Percentiles rank a stretch among this genome's conserved stretches.
phyloP scores from a whole-genome alignment of 2,329 filamentous ascomycete genomes.

The Colletotrichum sidae region DNA sequence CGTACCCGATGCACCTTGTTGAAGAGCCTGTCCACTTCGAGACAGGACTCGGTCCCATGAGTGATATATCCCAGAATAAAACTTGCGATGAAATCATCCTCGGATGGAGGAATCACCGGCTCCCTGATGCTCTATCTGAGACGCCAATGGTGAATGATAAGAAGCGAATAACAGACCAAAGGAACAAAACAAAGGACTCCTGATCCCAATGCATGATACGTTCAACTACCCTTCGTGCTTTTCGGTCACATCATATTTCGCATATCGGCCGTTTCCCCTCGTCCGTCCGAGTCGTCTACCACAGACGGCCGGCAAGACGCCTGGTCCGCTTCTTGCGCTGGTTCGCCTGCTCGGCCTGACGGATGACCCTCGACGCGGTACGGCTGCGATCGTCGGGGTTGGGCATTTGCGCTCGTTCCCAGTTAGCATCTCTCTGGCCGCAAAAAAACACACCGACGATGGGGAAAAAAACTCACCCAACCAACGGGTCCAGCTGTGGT shows the following conservation, averaged over 20 bases:
- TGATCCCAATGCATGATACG: constrained; percentile 30
- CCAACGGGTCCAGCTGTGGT: constrained; percentile 71
- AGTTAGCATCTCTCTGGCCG: not conserved
- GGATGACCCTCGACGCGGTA: constrained; percentile 55
- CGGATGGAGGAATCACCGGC: constrained; percentile 24
- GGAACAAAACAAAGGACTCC: constrained; percentile 25
- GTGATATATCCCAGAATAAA: not conserved
- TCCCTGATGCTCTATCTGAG: constrained; percentile 29
- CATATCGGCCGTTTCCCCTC: not conserved
- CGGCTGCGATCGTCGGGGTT: constrained; percentile 63
- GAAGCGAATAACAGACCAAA: not conserved
- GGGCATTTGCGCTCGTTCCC: constrained; percentile 61
- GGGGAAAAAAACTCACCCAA: constrained; percentile 57
- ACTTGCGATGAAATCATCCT: constrained; percentile 7
- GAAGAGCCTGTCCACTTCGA: too few relatives aligned
- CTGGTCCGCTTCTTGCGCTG: constrained; percentile 53
- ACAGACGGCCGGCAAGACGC: constrained; percentile 51
- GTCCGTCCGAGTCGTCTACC: constrained; percentile 7
- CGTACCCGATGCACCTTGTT: too few relatives aligned
- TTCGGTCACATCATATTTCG: constrained; percentile 24
- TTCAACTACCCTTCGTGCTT: constrained; percentile 5
- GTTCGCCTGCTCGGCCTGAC: constrained; percentile 49
- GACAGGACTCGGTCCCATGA: too few relatives aligned
- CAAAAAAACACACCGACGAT: not conserved
- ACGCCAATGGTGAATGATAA: constrained; percentile 29